Base-by-base conservation (phyloP, 768 basidiomycete species). In the Hericium coralloides region DNA sequence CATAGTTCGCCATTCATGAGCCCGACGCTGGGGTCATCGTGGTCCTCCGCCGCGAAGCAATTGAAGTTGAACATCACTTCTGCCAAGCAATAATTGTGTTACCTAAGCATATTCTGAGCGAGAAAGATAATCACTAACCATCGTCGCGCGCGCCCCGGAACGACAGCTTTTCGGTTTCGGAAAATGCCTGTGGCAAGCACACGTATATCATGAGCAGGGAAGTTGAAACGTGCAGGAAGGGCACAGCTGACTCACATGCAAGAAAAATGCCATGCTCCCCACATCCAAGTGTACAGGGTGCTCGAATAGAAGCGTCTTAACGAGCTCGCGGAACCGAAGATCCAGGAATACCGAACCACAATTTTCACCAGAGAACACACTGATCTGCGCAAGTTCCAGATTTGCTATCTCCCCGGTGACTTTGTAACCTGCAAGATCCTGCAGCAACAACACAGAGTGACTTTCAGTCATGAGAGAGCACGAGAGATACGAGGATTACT, bases 311-410 rank as follows among this genome's bases (percentile, higher is more conserved):
- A 92, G 79, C 22, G 77, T 87, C 69, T 80, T 79, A 53, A 95
- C 84, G 17, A 95, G 79, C 60, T 89, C 88, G 18, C 85, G 79
- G 73, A 93, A 94, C 59, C 90, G 81, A 48, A 94, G 73, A 72
- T 94, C 92, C 55, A 94, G 80, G 73, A 93, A 93, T 50, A 95
- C 73, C 60, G 87, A 88, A 14, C 92, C 92, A 63, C 89, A 92
- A 65, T 89, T 93, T 6, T 88, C 85, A 2, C 92, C 92, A 48
- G 88, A 90, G 55, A 91, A 78, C 14, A 89, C 90, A 59, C 87
- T 89, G 72, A 94, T 86, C 72, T 95, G 92, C 48, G 91, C 92
- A 58, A 95, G 92, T 69, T 94, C 91, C n/a, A 94, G 79, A 65
- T 82, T 81, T 10, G 83, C 74, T 69, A 89, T 76, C 61, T 89